Evolutionary conservation across 495 filamentous ascomycete genomes (phyloP), one percentile per base, ranked within the genome.

Genomic region (Penicillium coprophilum): DNA sequence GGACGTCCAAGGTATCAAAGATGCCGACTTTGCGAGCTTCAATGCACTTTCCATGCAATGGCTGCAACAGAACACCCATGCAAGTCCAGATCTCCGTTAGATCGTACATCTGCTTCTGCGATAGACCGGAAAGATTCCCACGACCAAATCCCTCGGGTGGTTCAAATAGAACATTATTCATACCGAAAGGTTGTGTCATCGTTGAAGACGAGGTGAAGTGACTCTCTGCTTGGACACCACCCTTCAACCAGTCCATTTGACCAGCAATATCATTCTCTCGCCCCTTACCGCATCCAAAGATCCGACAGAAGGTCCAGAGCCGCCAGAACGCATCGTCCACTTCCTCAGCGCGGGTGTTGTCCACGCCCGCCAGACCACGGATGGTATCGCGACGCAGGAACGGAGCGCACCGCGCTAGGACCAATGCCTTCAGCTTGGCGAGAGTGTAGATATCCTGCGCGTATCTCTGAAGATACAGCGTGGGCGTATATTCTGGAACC

Each of bases 71-170:
- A 8, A 82, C 78, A 27, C 76, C 72, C 24, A 88, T 66, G 60
- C 85, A 87, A 1, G 74, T 85, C 85, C 85, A 88, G 20, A 88
- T 78, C 61, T 88, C 85, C 1, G 74, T 82, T 78, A 88, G 83
- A 63, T 87, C 82, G 52, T 82, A 86, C 11, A 87, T 67, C 59
- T 88, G 77, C 45, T 77, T 74, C 12, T 77, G 71, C 1, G 77
- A 77, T 15, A 88, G 68, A 5, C 85, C 84, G 20, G 67, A 71
- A 9, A 55, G 65, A 63, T 88, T 88, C 8, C 85, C 85, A 47
- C 69, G 68, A 9, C 80, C 85, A 56, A 88, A 88, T 7, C 73
- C 78, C 30, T 78, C 70, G 0, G 82, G 81, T 7, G 84, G 78
- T 51, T 80, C 81, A 30, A 85, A 79, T 2, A 87, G 62, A 24